phyloP scores from a whole-genome alignment of 2,329 filamentous ascomycete genomes.

The Tricladium varicosporioides region DNA sequence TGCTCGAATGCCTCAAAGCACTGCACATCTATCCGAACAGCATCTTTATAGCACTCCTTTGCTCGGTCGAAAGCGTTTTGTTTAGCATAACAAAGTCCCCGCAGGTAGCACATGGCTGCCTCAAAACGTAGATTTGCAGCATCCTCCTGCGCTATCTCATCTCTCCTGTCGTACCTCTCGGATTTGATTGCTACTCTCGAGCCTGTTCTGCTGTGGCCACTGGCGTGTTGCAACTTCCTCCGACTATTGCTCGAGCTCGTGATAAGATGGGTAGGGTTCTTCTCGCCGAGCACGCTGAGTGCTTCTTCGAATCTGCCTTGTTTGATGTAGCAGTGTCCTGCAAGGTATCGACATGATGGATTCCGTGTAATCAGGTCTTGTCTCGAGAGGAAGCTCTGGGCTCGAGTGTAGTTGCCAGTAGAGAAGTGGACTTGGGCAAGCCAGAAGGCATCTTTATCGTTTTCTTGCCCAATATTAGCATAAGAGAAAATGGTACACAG shows the following conservation, averaged over 20 bases:
- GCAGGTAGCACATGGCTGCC: conserved; percentile 94
- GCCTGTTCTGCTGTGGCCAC: conserved; percentile 49
- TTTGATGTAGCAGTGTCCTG: conserved; percentile 91
- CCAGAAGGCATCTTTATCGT: conserved; percentile 94
- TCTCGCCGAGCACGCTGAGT: conserved; percentile 80
- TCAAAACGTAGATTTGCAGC: conserved; percentile 79
- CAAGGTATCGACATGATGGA: conserved; percentile 86
- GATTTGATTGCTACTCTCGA: conserved; percentile 40
- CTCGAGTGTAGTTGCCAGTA: conserved; percentile 90
- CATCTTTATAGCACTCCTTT: conserved; percentile 98
- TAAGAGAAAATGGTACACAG: conserved; percentile 1
- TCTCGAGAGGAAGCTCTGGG: conserved; percentile 79
- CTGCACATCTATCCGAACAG: conserved; percentile 93
- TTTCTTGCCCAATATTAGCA: conserved; percentile 54
- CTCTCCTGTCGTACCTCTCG: conserved; percentile 25
- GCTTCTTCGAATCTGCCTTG: conserved; percentile 89
- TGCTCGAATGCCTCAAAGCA: conserved; percentile 99
- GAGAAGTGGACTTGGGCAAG: conserved; percentile 97
- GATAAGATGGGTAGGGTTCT: conserved; percentile 89
- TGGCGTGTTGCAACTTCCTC: conserved; percentile 70
- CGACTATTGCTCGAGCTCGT: conserved; percentile 59
- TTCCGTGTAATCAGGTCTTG: conserved; percentile 80
- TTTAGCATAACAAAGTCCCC: conserved; percentile 92
- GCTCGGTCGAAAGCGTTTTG: conserved; percentile 96
- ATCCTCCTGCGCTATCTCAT: conserved; percentile 54